Percentiles rank a stretch among this genome's conserved stretches.
Conservation (phyloP, 169 alveolate genomes). For the Cryptosporidium felis region DNA sequence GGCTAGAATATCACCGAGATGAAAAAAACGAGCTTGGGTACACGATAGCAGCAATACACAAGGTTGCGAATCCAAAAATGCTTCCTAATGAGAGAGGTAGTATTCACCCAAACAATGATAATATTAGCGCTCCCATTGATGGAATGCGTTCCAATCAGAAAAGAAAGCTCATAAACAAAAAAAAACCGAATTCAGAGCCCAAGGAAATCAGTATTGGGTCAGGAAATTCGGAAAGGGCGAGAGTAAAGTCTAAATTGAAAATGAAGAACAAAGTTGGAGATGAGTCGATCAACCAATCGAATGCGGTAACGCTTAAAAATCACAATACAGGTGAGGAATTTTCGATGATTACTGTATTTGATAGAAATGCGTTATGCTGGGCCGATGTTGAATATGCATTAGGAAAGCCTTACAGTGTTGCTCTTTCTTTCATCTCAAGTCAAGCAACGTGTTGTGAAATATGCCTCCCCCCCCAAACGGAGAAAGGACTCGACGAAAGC, state of each 20-base stretch:
- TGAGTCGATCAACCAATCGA: neutral
- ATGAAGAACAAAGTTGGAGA: neutral
- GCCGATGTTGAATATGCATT: conserved; percentile 68
- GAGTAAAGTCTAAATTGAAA: neutral
- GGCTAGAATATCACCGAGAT: conserved; percentile 66
- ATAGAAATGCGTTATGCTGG: conserved; percentile 45
- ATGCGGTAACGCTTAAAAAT: conserved; percentile 43
- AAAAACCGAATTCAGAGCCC: neutral
- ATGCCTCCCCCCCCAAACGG: conserved; percentile 66
- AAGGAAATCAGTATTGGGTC: neutral
- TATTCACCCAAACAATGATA: conserved; percentile 38
- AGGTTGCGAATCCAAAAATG: conserved; percentile 67
- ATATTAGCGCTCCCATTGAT: neutral
- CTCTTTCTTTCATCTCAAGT: conserved; percentile 65
- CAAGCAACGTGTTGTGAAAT: conserved; percentile 71
- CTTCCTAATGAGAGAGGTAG: conserved; percentile 70
- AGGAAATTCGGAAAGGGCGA: neutral
- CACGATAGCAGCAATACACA: conserved; percentile 67
- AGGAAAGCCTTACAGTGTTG: conserved; percentile 66
- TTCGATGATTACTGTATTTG: conserved; percentile 53
- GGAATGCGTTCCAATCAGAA: neutral
- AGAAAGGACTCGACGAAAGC: conserved; percentile 63
- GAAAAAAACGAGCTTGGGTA: conserved; percentile 62
- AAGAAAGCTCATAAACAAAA: neutral
- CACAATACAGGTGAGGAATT: conserved; percentile 11